Conservation (phyloP, 108 stramenopile species). For the Halocafeteria seosinensis region DNA sequence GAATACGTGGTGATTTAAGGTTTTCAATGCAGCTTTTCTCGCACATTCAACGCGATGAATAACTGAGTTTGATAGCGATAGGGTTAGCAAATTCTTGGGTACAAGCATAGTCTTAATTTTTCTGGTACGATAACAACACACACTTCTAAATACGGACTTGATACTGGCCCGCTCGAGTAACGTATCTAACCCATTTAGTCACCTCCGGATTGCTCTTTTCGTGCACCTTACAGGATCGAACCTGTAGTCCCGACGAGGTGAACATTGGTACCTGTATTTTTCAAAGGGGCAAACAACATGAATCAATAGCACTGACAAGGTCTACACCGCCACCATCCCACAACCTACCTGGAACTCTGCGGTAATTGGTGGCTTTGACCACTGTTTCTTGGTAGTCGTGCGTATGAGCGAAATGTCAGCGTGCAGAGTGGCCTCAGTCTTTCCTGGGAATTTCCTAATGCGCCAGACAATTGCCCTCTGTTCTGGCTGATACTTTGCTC, state of each 20-base stretch:
- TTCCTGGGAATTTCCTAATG: conserved; percentile 79
- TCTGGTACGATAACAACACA: no score
- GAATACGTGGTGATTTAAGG: no score
- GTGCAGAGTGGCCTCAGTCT: conserved; percentile 67
- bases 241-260: conserved; percentile 85
- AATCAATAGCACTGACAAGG: no score
- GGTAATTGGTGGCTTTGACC: conserved; percentile 82
- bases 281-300: no score
- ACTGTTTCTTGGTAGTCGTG: conserved; percentile 73
- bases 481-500: conserved; percentile 92
- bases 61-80: no score
- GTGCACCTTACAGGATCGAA: conserved; percentile 85
- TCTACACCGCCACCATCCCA: no score
- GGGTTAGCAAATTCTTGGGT: no score
- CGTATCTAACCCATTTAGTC: conserved; percentile 91
- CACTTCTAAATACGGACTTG: conserved; percentile 90
- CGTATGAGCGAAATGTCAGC: conserved; percentile 85
- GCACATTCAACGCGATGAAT: no score
- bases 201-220: conserved; percentile 89
- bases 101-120: no score
- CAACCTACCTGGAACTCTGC: conserved; percentile 89
- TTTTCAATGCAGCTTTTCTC: no score
- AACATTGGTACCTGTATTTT: conserved; percentile 99
- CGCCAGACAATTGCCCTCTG: conserved; percentile 94
- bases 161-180: conserved; percentile 86